phyloP scores from a whole-genome alignment of 305 asterid genomes.

The Caryopteris hybrid region DNA sequence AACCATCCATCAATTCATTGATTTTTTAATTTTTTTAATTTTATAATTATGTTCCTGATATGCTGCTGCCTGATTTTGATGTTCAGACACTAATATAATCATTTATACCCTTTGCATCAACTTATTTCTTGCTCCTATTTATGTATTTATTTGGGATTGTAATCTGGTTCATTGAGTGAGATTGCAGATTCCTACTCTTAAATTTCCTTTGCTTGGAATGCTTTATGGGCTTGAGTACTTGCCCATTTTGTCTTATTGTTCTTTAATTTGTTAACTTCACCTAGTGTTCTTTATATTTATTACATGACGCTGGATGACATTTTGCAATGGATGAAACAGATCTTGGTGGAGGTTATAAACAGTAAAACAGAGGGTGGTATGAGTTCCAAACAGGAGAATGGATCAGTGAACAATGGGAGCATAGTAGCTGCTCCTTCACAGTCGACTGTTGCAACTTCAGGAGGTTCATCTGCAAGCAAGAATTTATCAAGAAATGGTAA shows the following conservation, averaged over 20 bases:
- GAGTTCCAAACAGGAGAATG: slow-evolving; percentile 59
- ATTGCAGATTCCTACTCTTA: not conserved
- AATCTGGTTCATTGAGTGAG: not conserved
- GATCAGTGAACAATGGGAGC: slow-evolving; percentile 59
- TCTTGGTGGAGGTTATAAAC: slow-evolving; percentile 72
- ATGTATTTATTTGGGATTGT: not conserved
- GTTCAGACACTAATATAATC: not conserved
- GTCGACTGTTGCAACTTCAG: slow-evolving; percentile 53
- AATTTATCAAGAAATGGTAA: slow-evolving; percentile 74
- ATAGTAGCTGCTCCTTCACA: slow-evolving; percentile 47
- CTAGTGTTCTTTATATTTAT: slow-evolving; percentile 12
- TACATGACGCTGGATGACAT: slow-evolving; percentile 17
- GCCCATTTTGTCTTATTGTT: not conserved
- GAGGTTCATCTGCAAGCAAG: slow-evolving; percentile 63
- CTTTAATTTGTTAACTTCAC: slow-evolving; percentile 13
- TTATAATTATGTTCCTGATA: not conserved
- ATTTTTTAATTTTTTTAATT: no score
- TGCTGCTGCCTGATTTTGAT: not conserved
- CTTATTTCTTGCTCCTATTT: not conserved
- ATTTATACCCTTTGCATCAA: not conserved
- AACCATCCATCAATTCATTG: no score
- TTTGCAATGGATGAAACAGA: slow-evolving; percentile 50
- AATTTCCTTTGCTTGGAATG: not conserved
- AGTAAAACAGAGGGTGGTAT: slow-evolving; percentile 39
- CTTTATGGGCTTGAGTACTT: not conserved